Evolutionary conservation across 257 asterid genomes (phyloP), one percentile per base, ranked within the genome.

Genomic region (Thymus quinquecostatus): DNA sequence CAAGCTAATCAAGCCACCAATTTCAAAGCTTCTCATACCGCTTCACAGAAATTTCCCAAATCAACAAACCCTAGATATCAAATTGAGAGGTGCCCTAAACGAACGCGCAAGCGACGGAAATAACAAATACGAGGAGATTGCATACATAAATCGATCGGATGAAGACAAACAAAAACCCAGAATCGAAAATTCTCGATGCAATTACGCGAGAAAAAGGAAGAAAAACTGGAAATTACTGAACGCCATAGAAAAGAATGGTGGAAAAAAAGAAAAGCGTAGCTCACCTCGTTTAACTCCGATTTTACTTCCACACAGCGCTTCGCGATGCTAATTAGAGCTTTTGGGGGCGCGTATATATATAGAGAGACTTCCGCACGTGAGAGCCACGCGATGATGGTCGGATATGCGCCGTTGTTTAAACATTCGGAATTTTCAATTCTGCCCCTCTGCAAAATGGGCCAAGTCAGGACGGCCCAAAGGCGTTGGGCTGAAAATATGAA

Each of bases 251-350:
- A 13, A 5, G 28, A 51, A 14, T 14, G 1, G 13, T 0, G 9
- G 7, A 38, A 38, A 4, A 38, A 38, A 38, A 4, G 5, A 3
- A 2, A 21, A 21, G 21, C 21, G 21, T 21, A 29, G 43, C 67
- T 64, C 21, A 73, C 78, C 78, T 65, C 50, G 44, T 45, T 32
- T 12, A 36, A 21, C 65, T 64, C 49, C 11, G 49, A 1, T 33
- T 36, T 4, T 13, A 21, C 51, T 30, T 55, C 58, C 57, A 6
- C 57, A 14, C 65, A 53, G 21, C 33, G 58, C 8, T 51, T 21
- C 30, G 11, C 58, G 21, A 53, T 5, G 11, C 1, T 6, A 32
- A 53, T 7, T 38, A 21, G 58, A 51, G 0, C 21, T 53, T 1
- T 1, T 7, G 11, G 58, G 4, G 33, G 58, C 2, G 8, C 30